Base-by-base conservation (phyloP, 2,329 filamentous ascomycete genomes). In the Arthrobotrys musiformis region DNA sequence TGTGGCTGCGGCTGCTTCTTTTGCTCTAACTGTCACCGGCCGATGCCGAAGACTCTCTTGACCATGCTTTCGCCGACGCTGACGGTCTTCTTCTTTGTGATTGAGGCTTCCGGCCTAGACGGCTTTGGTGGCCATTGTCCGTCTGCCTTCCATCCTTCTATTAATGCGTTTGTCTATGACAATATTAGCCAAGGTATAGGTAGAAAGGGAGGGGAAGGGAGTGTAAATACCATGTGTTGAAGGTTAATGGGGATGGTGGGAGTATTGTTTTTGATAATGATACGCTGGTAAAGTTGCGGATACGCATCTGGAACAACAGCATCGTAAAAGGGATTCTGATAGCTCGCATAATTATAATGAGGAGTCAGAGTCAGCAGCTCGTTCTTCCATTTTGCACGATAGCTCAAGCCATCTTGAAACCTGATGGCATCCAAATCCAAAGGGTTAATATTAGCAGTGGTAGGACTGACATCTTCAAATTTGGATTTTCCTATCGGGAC, bases 101-200 rank as follows among this genome's bases (percentile, higher is more conserved):
- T 78, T n/a, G 77, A 78, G 19, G 79, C 79, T 60, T 81, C 80
- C 9, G 80, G 79, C 30, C 35, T 72, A 9, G 64, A 79, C 1
- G 78, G 77, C 30, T 79, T 79, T 4, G 80, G 79, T 15, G 80
- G 80, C 80, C 80, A 81, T 64, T 79, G 73, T 7, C 80, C 79
- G 56, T 81, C 80, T 17, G 70, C 73, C 54, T 81, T 79, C 80
- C 80, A 81, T 42, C 80, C 80, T 30, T 79, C 70, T 9, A 81
- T 78, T 13, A 81, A 68, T 15, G 79, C 79, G 26, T 79, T 79
- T 17, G 75, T 79, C 74, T 78, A 42, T 9, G 30, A 11, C 1
- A 28, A 6, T 3, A 33, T 58, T 58, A 58, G 54, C 5, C 26
- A 19, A 26, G 19, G 17, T 26, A 6, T 1, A 15, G 19, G 56